Base-by-base conservation (phyloP, 768 basidiomycete species). In the Exidia glandulosa region DNA sequence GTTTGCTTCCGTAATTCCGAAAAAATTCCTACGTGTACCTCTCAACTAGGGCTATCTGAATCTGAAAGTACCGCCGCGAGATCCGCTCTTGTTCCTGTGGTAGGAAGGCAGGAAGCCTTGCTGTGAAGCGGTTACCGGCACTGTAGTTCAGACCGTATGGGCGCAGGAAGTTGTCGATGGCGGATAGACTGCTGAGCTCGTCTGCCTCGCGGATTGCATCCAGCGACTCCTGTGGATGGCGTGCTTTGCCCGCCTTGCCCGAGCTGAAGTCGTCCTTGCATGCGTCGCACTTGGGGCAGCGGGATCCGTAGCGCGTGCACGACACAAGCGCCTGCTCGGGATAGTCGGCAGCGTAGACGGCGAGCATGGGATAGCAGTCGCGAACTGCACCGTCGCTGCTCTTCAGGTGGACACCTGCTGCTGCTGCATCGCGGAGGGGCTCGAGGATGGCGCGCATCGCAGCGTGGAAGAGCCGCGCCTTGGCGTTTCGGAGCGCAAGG, bases 221-320 rank as follows among this genome's bases (percentile, higher is more conserved):
- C 4, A 63, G 37, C 3, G 47, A 27, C 30, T 54, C 27, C 16
- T 27, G 12, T 27, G 50, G 19, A 30, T 61, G 36, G 3, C 60
- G 61, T 2, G 25, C 27, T 31, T 57, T 34, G 50, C 32, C n/a
- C 2, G 13, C 14, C 23, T 41, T 25, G 41, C 54, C 13, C 12
- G 25, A 10, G 2, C 65, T 65, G 19, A 67, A 59, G 13, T 63
- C 61, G 3, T 62, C 19, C 14, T 34, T 30, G 14, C 58, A 32
- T 14, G 61, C 57, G 0, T 55, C 23, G 41, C 41, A 45, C 41
- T 45, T 45, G 2, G 41, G 41, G 41, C 41, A 45, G 41, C 41
- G 41, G 6, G 41, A 45, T 23, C 41, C 41, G 5, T 45, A 45
- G 41, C 41, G 41, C 1, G 41, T 45, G 41, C 59, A 37, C 12